Percentiles rank a stretch among this genome's conserved stretches.
phyloP scores from a whole-genome alignment of 148 eudicot species.

The Rhododendron molle region DNA sequence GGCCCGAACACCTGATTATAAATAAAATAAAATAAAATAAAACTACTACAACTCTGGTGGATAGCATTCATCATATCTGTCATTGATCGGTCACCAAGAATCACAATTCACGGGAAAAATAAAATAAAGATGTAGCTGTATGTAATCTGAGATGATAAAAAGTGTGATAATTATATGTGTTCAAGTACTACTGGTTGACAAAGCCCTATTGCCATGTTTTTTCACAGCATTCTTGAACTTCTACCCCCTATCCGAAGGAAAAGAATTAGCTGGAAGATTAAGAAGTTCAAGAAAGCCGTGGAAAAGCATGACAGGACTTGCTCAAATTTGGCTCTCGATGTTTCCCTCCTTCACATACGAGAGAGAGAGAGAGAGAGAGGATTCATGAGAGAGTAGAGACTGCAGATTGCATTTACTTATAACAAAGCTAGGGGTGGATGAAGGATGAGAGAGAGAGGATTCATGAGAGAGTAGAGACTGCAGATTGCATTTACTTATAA shows the following conservation, averaged over 20 bases:
- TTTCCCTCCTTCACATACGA: background rate
- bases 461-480: background rate
- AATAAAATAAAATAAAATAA: no score
- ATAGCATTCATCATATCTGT: background rate
- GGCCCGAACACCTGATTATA: background rate
- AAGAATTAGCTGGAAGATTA: background rate
- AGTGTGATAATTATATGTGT: background rate
- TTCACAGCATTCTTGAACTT: background rate
- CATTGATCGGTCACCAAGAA: background rate
- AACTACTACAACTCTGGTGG: background rate
- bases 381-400: background rate
- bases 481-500: background rate
- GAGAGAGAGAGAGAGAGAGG: background rate
- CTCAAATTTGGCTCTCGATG: background rate
- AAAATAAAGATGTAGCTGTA: background rate
- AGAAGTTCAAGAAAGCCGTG: conserved; percentile 8
- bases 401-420: background rate
- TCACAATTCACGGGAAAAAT: background rate
- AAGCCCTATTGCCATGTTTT: background rate
- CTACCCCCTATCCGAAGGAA: background rate
- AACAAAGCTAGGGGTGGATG: background rate
- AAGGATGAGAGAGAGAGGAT: background rate
- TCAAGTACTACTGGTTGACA: background rate
- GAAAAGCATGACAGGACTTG: background rate
- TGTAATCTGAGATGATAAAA: background rate